Base-by-base conservation (phyloP, 352 stramenopile genomes). In the Phytophthora ohioensis region DNA sequence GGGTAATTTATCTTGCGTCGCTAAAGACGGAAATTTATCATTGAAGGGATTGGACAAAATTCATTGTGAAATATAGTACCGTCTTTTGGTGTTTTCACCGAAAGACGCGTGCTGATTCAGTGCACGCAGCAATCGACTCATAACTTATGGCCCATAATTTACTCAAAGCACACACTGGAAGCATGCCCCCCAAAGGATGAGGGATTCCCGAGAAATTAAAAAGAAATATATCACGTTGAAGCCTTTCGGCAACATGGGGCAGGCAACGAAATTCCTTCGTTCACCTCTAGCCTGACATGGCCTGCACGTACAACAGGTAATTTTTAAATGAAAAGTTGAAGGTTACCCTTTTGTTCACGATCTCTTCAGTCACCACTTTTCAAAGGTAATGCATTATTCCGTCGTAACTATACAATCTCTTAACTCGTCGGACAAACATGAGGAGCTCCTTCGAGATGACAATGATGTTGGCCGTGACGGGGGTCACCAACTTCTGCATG, bases 171-270 rank as follows among this genome's bases (percentile, higher is more conserved):
- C 21, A 27, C 21, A 27, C 21, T 1, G 11, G 9, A n/a, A 49
- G 7, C 21, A 34, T 68, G 38, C 41, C 71, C 80, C 78, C 77
- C 72, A 76, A 58, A 41, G 8, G 42, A 31, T 75, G 68, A 71
- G 81, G 82, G 78, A 84, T 67, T 88, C 82, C 74, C 85, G 81
- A 92, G 79, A 92, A 92, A 92, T 92, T 92, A 89, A 90, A 91
- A 91, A 90, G 80, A 91, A 92, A 90, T 90, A 88, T 90, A 89
- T 91, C 82, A 92, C 85, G 82, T 89, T 85, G 70, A 38, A 73
- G 69, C 80, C 82, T 92, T 92, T 92, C 85, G 82, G 75, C 81
- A 66, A 87, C 39, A 21, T 58, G 0, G 21, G 21, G 21, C 21
- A 2, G 1, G 0, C 1, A 27, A 27, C 21, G 4, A 38, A 5